Evolutionary conservation across 257 asterid genomes (phyloP), one percentile per base, ranked within the genome.

Genomic region (Agastache rugosa): DNA sequence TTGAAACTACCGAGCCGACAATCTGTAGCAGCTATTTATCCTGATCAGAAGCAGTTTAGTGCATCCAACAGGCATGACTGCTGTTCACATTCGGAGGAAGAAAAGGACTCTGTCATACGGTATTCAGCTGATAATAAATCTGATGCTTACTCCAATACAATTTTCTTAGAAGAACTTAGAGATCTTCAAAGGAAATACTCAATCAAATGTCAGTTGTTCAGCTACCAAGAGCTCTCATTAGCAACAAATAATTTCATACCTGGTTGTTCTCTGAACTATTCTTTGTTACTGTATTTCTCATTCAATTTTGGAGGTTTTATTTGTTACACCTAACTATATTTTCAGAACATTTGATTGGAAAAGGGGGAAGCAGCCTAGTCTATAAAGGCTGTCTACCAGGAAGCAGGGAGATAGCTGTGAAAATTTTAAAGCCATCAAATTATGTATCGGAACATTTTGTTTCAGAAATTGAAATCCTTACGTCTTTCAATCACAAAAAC

Each of bases 331-430:
- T 37, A 19, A 58, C 64, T 50, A 20, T 72, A 27, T 65, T 78
- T 78, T 58, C 87, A 88, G 96, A 85, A 31, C 78, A 88, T 76
- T 75, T 90, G 84, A 90, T 90, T 63, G 97, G 97, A 29, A 92
- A 80, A 76, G 97, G 96, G 27, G 97, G 97, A 63, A 88, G 91
- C 85, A 92, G 96, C 74, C 70, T 59, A 70, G 97, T 92, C 50
- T 92, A 85, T 75, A 83, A 80, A 82, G 97, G 96, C 75, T 71
- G 73, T 75, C 86, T 88, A 68, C 90, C 87, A 10, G 92, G 83
- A 66, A 88, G 90, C 80, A 78, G 56, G 77, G 85, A 85, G 78
- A 82, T 92, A 73, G 97, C 97, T 8, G 96, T 90, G 75, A 90
- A 92, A 80, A 63, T 83, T 64, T 68, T 92, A 71, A 90, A 92